phyloP scores from a whole-genome alignment of 371 early-diverging fungal genomes.

The Mucor circinelloides region DNA sequence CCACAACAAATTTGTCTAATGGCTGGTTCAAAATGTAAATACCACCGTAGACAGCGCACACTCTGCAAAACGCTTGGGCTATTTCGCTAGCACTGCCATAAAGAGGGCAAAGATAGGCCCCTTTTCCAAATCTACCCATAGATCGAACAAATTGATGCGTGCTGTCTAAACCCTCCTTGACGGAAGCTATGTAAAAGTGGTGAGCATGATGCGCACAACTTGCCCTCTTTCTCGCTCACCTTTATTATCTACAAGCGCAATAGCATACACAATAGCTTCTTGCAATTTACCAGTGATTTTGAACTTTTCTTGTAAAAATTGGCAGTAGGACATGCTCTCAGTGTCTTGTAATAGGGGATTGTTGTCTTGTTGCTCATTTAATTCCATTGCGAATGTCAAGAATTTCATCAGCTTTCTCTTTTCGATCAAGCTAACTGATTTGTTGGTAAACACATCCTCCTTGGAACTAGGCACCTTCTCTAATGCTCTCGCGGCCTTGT shows the following conservation, averaged over 20 bases:
- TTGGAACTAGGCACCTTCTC: constrained; percentile 84
- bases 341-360: constrained; percentile 33
- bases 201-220: background rate
- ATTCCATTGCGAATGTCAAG: constrained; percentile 69
- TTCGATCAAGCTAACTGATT: constrained; percentile 74
- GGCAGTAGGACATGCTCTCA: constrained; percentile 34
- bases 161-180: constrained; percentile 62
- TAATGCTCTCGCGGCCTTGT: constrained; percentile 34
- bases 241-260: constrained; percentile 61
- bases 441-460: constrained; percentile 89
- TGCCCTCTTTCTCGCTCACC: constrained; percentile 18
- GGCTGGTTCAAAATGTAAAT: constrained; percentile 76
- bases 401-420: constrained; percentile 92
- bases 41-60: constrained; percentile 90
- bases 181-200: constrained; percentile 38
- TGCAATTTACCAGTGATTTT: constrained; percentile 68
- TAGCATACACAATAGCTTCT: constrained; percentile 72
- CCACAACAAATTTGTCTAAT: constrained; percentile 39
- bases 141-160: constrained; percentile 77
- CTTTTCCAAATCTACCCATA: constrained; percentile 86
- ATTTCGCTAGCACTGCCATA: constrained; percentile 94
- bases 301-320: constrained; percentile 63
- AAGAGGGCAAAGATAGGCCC: constrained; percentile 79
- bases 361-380: constrained; percentile 28
- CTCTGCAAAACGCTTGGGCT: constrained; percentile 89